Evolutionary conservation across 352 stramenopile genomes (phyloP), one percentile per base, ranked within the genome.

Genomic region (Phytopythium litorale): DNA sequence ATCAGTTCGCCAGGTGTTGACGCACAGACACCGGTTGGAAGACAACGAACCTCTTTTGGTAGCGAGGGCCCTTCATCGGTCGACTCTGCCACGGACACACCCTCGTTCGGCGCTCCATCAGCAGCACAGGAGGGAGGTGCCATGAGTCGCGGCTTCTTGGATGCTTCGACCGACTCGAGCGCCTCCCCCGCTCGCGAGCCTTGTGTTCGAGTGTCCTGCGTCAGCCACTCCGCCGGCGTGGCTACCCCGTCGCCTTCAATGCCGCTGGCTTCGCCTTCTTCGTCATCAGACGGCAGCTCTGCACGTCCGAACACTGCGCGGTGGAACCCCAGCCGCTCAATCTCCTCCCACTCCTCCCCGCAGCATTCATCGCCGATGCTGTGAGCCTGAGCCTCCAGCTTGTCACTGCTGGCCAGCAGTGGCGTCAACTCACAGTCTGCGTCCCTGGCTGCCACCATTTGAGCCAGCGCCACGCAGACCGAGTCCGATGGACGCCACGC

Each of bases 381-480:
- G 1, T 51, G n/a, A 23, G 15, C 7, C 2, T 2, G 6, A 30
- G 7, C n/a, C 7, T 23, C 25, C 13, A 21, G 9, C 5, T 51
- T 9, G 3, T 15, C 45, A 30, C 21, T 32, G 7, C n/a, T 18
- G 6, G 45, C 0, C 8, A 23, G 40, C 38, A 33, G 54, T 12
- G 4, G 12, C 33, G 7, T 28, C 7, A 40, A 38, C 21, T 51
- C 38, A 18, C 23, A 55, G 7, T 8, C 42, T 32, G 50, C 45
- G 2, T 54, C 46, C 15, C 6, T 30, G 13, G 23, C 54, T 12
- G 68, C 9, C 43, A 76, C 63, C 38, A 71, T 68, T 40, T 45
- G 63, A 4, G 67, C 73, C 40, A 81, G 38, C 2, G 60, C 45
- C n/a, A 71, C 16, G 53, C 73, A 78, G 48, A 78, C 67, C 12